Evolutionary conservation across 2,329 filamentous ascomycete species (phyloP).

Genomic region (Colletotrichum tamarilloi): DNA sequence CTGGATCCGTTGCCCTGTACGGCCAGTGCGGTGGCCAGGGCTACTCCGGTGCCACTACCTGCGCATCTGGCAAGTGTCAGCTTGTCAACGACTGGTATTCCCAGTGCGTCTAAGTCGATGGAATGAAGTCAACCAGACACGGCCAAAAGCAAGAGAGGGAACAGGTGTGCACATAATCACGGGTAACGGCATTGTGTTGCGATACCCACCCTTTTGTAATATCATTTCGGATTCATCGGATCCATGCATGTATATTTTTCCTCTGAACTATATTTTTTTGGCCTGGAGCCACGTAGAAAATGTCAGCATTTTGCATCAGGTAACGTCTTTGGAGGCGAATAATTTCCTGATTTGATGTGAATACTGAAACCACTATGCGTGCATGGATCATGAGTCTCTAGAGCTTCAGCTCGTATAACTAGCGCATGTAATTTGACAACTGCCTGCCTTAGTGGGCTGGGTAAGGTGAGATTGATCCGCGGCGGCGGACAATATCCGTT

Average conservation of each 20-base stretch:
- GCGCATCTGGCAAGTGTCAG: slow-evolving; percentile 37
- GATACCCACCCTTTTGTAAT: background rate
- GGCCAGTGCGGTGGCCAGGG: slow-evolving; percentile 48
- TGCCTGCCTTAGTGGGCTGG: background rate
- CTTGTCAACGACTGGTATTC: slow-evolving; percentile 38
- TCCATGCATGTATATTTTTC: background rate
- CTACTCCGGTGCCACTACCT: slow-evolving; percentile 37
- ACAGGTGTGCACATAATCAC: background rate
- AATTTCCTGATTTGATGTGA: background rate
- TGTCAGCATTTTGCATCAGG: background rate
- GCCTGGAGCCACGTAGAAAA: background rate
- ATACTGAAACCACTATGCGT: background rate
- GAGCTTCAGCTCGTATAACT: background rate
- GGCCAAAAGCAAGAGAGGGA: background rate
- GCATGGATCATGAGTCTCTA: background rate
- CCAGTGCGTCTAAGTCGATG: slow-evolving; percentile 28
- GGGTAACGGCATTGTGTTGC: background rate
- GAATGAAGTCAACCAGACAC: background rate
- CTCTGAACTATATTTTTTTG: background rate
- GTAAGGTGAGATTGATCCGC: background rate
- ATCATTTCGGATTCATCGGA: background rate
- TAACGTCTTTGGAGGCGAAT: background rate
- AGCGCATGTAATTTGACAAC: background rate
- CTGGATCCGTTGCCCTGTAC: slow-evolving; percentile 42
- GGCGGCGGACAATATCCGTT: background rate